Evolutionary conservation across 768 basidiomycete genomes (phyloP), one percentile per base, ranked within the genome.

Genomic region (Termitomyces sp.): DNA sequence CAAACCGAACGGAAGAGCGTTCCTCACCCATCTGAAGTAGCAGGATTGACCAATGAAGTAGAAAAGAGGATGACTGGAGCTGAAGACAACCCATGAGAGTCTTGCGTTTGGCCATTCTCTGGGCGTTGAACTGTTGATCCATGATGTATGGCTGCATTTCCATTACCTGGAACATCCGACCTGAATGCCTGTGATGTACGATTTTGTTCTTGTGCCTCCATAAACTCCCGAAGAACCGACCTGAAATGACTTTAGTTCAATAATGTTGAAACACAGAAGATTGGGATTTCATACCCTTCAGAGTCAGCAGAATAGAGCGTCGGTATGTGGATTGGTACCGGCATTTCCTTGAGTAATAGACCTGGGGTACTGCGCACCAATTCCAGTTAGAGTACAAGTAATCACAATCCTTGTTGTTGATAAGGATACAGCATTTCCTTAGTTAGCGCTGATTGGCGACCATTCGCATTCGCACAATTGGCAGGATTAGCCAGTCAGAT

Each of bases 291-390:
- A 21, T 44, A 53, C 52, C 52, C 42, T 56, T 56, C 61, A n/a
- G 61, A 50, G 11, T 54, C 55, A 23, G 50, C 53, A 10, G 45
- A 62, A 26, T 53, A 48, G 31, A 37, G 38, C 23, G 33, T n/a
- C 30, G 50, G 26, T 3, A 38, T 50, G 35, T n/a, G 26, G n/a
- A 8, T 14, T 8, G 50, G 38, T 26, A n/a, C 23, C 14, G 50
- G 11, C 50, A 50, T 40, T 23, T 38, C 49, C 49, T 26, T 38
- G 49, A 15, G 12, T 2, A 38, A 28, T 21, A 23, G 35, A 17
- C 30, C 7, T 31, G 35, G 30, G 19, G 26, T 43, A 41, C 49
- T 14, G 17, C 48, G 37, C 35, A 31, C 30, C 7, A 9, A 5
- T 31, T 31, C 3, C 30, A 6, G 30, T 3, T 31, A 31, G 5